A percentile compares a stretch with the other conserved stretches of the same genome.
These are phyloP conservation scores for Xylaria sp. DNA, from an alignment of 2,329 filamentous ascomycete species.

Conservation along the genomic window DNA sequence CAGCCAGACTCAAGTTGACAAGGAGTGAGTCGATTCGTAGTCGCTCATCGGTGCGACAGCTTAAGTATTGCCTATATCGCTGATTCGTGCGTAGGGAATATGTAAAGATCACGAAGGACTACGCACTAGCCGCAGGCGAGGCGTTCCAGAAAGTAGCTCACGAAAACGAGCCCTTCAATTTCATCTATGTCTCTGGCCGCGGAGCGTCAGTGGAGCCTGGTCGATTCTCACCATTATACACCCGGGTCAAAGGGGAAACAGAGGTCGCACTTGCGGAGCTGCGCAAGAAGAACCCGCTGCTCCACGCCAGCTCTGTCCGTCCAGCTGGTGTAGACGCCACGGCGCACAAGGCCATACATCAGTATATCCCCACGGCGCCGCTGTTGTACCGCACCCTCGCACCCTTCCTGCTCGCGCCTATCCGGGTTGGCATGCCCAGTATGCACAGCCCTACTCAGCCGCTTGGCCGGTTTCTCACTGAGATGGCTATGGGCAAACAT, in stretches of 20 bases:
- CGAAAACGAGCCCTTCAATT: constrained; percentile 67
- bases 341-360: constrained; percentile 55
- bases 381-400: constrained; percentile 27
- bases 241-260: constrained; percentile 73
- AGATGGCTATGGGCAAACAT: constrained; percentile 58
- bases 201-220: constrained; percentile 69
- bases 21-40: constrained; percentile 59
- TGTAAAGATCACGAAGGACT: constrained; percentile 74
- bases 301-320: constrained; percentile 68
- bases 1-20: constrained; percentile 67
- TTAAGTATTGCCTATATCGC: not conserved
- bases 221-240: constrained; percentile 67
- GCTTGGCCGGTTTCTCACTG: constrained; percentile 58
- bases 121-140: constrained; percentile 65
- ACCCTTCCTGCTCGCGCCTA: constrained; percentile 43
- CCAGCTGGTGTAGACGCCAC: constrained; percentile 68
- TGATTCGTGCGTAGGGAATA: constrained; percentile 62
- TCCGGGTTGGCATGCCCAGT: constrained; percentile 39
- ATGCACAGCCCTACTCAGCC: constrained; percentile 56
- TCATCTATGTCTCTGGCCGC: constrained; percentile 76
- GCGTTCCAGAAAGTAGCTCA: constrained; percentile 52
- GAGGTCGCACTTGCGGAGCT: constrained; percentile 70
- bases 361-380: constrained; percentile 54
- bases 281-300: constrained; percentile 54
- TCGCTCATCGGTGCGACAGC: not conserved